These are phyloP conservation scores for Globisporangium middletonii DNA, from an alignment of 352 stramenopile species.

Conservation along the genomic window DNA sequence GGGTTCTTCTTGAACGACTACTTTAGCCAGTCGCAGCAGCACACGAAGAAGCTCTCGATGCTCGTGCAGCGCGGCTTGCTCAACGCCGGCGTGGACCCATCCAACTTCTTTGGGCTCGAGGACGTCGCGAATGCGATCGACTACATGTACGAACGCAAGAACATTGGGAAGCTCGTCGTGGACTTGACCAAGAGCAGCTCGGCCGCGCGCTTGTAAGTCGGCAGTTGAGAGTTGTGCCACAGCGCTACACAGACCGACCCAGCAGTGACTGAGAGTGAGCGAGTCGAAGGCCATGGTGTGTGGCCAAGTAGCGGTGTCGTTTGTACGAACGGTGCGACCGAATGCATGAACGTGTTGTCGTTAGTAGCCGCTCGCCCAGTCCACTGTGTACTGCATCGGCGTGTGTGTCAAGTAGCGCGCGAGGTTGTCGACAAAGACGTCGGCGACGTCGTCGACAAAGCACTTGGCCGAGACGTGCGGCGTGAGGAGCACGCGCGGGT, in stretches of 20 bases:
- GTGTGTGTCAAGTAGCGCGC: slow-evolving; percentile 32
- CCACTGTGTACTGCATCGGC: slow-evolving; percentile 35
- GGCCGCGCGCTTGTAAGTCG: slow-evolving; percentile 36
- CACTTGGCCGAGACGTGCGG: slow-evolving; percentile 79
- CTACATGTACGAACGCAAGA: slow-evolving; percentile 47
- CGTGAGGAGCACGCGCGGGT: slow-evolving; percentile 60
- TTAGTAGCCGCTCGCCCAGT: slow-evolving; percentile 51
- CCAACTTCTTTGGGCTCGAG: slow-evolving; percentile 40
- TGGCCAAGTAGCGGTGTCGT: too few species aligned
- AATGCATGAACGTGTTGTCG: slow-evolving; percentile 2
- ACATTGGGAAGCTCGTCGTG: slow-evolving; percentile 80
- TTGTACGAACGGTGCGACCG: too few species aligned
- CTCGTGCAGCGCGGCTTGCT: slow-evolving; percentile 35
- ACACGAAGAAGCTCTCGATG: slow-evolving; percentile 35
- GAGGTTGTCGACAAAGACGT: slow-evolving; percentile 63
- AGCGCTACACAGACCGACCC: too few species aligned
- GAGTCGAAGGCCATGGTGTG: too few species aligned
- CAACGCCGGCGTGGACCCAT: slow-evolving; percentile 32
- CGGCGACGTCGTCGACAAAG: slow-evolving; percentile 65
- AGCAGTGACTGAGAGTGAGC: too few species aligned
- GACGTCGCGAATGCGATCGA: slow-evolving; percentile 50
- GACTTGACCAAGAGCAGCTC: slow-evolving; percentile 35
- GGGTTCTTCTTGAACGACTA: slow-evolving; percentile 44
- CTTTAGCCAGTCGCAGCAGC: slow-evolving; percentile 17
- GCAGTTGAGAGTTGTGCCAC: too few species aligned